These are phyloP conservation scores for Pseudocercospora fuligena DNA, from an alignment of 2,329 filamentous ascomycete genomes.

Conservation along the genomic window DNA sequence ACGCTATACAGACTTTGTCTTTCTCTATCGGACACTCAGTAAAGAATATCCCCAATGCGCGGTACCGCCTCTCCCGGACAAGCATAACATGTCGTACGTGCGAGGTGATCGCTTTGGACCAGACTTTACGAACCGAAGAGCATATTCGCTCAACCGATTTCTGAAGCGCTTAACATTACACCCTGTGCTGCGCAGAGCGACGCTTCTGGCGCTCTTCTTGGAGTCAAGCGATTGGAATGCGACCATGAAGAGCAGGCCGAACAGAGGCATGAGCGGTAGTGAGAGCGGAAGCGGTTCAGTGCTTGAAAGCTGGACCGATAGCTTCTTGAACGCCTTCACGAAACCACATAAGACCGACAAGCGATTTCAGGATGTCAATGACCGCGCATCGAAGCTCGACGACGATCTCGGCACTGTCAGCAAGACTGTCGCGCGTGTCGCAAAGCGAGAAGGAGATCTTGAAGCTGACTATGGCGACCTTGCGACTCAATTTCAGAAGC, in stretches of 20 bases:
- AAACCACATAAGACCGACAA: conserved; percentile 95
- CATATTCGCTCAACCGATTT: conserved; percentile 90
- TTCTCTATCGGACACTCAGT: conserved; percentile 87
- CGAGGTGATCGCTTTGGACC: conserved; percentile 91
- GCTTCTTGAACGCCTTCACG: conserved; percentile 94
- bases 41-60: conserved; percentile 90
- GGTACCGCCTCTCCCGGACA: conserved; percentile 92
- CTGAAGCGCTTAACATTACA: conserved; percentile 84
- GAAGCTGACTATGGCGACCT: conserved; percentile 88
- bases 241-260: conserved; percentile 80
- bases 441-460: conserved; percentile 83
- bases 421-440: conserved; percentile 91
- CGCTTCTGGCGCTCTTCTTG: conserved; percentile 85
- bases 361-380: conserved; percentile 90
- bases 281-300: conserved; percentile 66
- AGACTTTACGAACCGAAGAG: conserved; percentile 88
- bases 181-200: conserved; percentile 81
- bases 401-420: conserved; percentile 92
- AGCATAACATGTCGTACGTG: conserved; percentile 99
- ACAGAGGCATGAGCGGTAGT: conserved; percentile 59
- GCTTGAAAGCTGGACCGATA: conserved; percentile 94
- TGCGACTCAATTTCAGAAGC: conserved; percentile 91
- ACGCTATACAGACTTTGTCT: conserved; percentile 97
- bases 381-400: conserved; percentile 90
- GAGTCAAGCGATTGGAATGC: conserved; percentile 96